phyloP scores from a whole-genome alignment of 495 filamentous ascomycete species.

The Hypoxylon lienhwacheense region DNA sequence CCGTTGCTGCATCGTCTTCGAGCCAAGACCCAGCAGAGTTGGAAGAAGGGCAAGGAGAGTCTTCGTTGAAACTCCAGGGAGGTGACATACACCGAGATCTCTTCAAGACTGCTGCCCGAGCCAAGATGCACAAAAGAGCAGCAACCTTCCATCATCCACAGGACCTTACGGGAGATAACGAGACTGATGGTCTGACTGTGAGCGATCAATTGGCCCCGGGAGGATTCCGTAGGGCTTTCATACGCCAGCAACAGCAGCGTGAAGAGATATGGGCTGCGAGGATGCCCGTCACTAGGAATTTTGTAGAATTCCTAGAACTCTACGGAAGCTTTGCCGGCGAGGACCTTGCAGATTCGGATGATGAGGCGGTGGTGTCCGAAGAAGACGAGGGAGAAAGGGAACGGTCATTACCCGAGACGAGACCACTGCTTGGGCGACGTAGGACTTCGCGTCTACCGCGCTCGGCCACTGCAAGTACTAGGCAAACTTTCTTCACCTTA shows the following conservation, averaged over 20 bases:
- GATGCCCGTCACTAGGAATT: constrained; percentile 61
- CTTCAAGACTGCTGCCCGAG: constrained; percentile 62
- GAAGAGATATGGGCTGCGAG: constrained; percentile 46
- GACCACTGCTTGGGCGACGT: constrained; percentile 58
- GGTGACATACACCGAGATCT: constrained; percentile 70
- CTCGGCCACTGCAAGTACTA: constrained; percentile 59
- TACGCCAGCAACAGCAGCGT: constrained; percentile 52
- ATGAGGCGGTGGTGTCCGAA: constrained; percentile 53
- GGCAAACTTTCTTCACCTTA: constrained; percentile 68
- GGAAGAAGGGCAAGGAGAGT: constrained; percentile 49
- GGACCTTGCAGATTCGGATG: constrained; percentile 66
- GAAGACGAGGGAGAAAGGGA: constrained; percentile 51
- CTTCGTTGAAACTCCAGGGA: constrained; percentile 64
- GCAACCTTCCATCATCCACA: constrained; percentile 59
- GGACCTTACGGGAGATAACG: constrained; percentile 31
- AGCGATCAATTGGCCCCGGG: constrained; percentile 59
- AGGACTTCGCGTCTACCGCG: constrained; percentile 47
- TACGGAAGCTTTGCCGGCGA: constrained; percentile 75
- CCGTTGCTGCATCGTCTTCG: constrained; percentile 38
- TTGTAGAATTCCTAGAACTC: constrained; percentile 68
- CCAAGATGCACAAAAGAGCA: constrained; percentile 53
- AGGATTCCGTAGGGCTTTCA: constrained; percentile 63
- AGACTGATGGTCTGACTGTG: constrained; percentile 44
- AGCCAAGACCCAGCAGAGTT: constrained; percentile 40
- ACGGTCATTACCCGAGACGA: constrained; percentile 41